Evolutionary conservation across 2,329 filamentous ascomycete genomes (phyloP).

Genomic region (Diaporthe vexans): DNA sequence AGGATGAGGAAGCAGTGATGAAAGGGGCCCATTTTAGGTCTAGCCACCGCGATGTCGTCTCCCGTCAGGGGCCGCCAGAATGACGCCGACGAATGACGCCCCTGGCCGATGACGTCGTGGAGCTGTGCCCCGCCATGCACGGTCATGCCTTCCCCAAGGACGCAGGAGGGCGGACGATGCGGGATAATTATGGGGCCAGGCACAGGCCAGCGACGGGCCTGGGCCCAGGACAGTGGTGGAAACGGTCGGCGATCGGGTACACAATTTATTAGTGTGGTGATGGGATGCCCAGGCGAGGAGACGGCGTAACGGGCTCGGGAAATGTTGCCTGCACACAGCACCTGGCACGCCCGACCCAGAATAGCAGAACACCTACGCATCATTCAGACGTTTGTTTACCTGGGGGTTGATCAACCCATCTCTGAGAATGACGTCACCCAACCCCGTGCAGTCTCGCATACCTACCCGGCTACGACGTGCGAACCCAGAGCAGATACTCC

Average conservation of each 20-base stretch:
- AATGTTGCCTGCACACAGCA: slow-evolving; percentile 8
- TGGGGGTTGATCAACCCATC: neutral
- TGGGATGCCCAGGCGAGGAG: neutral
- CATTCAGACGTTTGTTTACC: neutral
- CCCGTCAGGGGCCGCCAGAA: slow-evolving; percentile 25
- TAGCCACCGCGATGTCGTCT: slow-evolving; percentile 21
- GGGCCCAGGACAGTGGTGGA: neutral
- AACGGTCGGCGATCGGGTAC: slow-evolving; percentile 15
- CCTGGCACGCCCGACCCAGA: neutral
- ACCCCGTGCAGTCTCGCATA: neutral
- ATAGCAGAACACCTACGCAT: neutral
- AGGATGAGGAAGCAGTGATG: slow-evolving; percentile 21
- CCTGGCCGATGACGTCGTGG: slow-evolving; percentile 30
- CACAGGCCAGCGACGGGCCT: slow-evolving; percentile 16
- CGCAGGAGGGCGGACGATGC: slow-evolving; percentile 6
- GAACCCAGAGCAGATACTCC: neutral
- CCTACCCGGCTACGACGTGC: neutral
- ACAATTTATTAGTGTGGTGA: neutral
- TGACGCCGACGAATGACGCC: slow-evolving; percentile 20
- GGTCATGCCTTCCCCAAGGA: slow-evolving; percentile 27
- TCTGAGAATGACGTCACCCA: slow-evolving; percentile 3
- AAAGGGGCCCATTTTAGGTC: neutral
- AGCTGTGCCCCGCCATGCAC: slow-evolving; percentile 30
- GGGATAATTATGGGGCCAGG: neutral
- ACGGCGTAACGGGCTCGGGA: neutral